Base-by-base conservation (phyloP, 2,329 filamentous ascomycete genomes). In the Colletotrichum limetticola region DNA sequence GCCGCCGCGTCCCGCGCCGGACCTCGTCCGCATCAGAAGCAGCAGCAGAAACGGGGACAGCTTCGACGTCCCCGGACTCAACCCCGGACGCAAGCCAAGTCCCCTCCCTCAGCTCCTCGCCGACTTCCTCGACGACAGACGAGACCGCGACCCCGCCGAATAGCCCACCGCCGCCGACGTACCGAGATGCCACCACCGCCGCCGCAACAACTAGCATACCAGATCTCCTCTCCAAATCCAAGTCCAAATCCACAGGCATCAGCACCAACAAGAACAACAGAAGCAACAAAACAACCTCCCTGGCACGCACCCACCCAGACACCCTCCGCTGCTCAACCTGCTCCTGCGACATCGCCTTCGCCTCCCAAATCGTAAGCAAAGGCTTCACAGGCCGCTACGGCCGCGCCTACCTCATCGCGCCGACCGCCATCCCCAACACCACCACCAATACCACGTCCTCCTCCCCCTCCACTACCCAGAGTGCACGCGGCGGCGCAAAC, bases 371-470 rank as follows among this genome's bases (percentile, higher is more conserved):
- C 72, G 86, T 93, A 52, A 90, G 87, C 74, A 92, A 92, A 79
- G 89, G 90, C 75, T 93, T 93, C 82, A 91, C 88, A 0, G 91
- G 91, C 22, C 89, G 90, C 24, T 87, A 92, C 79, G 91, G 91
- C 6, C 87, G 90, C 28, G 91, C 91, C 14, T 91, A 88, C 78
- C 86, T 93, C 61, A 88, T 92, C 61, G 83, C 88, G 59, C 84
- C 83, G 42, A 80, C 60, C 76, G 28, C 76, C 56, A 57, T 78
- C 1, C 9, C 32, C 12, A 35, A 35, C 11, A 12, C 32, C 11
- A 61, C 79, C 35, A 63, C 76, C 46, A 8, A 71, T 53, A 26
- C 56, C 14, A 4, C 76, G 62, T 66, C 73, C 63, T 4, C 71
- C 74, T 1, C 70, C 75, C 91, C 28, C 28, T 28, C 28, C 28